Evolutionary conservation across 805 yeast genomes (phyloP), one percentile per base, ranked within the genome.

Genomic region (Kuraishia ogatae): DNA sequence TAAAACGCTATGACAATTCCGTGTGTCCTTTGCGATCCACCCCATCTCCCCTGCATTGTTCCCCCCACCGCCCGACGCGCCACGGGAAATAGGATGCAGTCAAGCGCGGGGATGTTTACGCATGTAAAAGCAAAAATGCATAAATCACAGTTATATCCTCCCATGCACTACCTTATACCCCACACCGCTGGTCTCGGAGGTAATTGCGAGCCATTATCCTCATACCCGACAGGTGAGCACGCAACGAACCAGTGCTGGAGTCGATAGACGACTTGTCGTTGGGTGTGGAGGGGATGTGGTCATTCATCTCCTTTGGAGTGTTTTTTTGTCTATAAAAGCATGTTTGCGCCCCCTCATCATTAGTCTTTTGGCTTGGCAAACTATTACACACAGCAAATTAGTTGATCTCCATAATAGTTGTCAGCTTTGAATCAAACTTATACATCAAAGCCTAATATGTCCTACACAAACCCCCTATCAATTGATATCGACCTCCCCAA

Each of bases 401-500:
- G 43, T 35, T 11, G 43, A 35, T 35, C 13, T 17, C 17, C 6
- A 15, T 3, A 35, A 35, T 17, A 35, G 13, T 35, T 35, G 43
- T 15, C 43, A 3, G 13, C n/a, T 35, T 17, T 10, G 43, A 15
- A 35, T 35, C 43, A n/a, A n/a, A n/a, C n/a, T 35, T 8, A 13
- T 35, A 13, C 2, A 35, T 4, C n/a, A 5, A 35, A 35, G 13
- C 17, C 43, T 35, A 49, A 49, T n/a, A 22, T 49, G 51, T 23
- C 51, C 19, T 23, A 13, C 49, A 47, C 52, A 4, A 39, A 48
- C 35, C 51, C 49, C 49, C 49, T 47, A 21, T 47, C 49, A 10
- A 47, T 72, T n/a, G 68, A 68, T 21, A 67, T 80, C 55, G 77
- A 72, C 28, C 74, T 87, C 61, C 96, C 96, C 60, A 87, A 86